Conservation (phyloP, 768 basidiomycete species). For the Trametes villosa region DNA sequence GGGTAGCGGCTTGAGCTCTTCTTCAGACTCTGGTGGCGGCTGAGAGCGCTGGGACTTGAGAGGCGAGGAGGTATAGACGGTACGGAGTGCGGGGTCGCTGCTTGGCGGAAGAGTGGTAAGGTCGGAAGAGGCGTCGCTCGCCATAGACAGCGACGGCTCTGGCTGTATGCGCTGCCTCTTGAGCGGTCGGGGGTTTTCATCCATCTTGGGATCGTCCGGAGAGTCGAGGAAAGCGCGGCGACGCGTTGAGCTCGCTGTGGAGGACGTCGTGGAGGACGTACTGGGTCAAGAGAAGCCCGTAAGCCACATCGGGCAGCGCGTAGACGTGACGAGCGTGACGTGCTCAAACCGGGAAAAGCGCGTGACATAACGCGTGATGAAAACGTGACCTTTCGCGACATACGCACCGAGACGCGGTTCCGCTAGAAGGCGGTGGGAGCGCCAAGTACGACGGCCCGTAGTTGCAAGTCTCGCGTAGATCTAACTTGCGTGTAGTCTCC, state of each 20-base stretch:
- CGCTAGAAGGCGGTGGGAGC: no score
- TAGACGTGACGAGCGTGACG: neutral
- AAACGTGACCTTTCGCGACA: neutral
- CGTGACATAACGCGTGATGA: slow-evolving; percentile 2
- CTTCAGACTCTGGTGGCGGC: neutral
- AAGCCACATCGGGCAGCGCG: slow-evolving; percentile 4
- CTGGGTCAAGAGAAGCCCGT: neutral
- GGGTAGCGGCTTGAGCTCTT: slow-evolving; percentile 40
- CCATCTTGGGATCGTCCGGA: neutral
- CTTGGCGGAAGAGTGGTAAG: slow-evolving; percentile 17
- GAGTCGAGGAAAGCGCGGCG: neutral
- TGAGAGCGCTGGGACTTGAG: neutral
- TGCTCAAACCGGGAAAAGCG: neutral
- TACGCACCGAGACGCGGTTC: neutral
- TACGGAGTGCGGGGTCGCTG: neutral
- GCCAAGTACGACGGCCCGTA: no score
- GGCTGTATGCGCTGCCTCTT: slow-evolving; percentile 26
- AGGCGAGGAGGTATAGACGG: neutral
- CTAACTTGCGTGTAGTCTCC: no score
- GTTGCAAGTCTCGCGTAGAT: no score
- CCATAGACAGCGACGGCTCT: neutral
- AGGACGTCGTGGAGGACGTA: neutral
- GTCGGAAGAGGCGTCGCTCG: slow-evolving; percentile 1
- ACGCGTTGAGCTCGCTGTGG: neutral
- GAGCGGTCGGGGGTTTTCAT: slow-evolving; percentile 14